Percentiles rank a stretch among this genome's conserved stretches.
Evolutionary conservation across 2,329 filamentous ascomycete species (phyloP).

Genomic region (Blastomyces gilchristii): DNA sequence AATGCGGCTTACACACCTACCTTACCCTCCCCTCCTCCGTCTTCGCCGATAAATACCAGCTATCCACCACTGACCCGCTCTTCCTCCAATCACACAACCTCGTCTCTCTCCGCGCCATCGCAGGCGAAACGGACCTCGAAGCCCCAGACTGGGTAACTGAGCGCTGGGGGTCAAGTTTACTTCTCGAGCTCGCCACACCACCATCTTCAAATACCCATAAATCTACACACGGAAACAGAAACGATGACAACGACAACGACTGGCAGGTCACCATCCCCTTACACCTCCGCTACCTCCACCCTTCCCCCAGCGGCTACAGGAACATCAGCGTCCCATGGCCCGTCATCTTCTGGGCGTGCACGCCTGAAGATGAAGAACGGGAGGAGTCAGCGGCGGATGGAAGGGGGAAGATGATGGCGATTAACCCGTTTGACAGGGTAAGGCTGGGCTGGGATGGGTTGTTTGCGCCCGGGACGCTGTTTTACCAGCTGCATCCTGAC

Average conservation of each 20-base stretch:
- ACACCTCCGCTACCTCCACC: conserved; percentile 72
- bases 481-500: conserved; percentile 64
- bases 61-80: conserved; percentile 48
- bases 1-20: conserved; percentile 67
- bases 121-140: conserved; percentile 76
- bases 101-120: conserved; percentile 54
- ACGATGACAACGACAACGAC: neutral
- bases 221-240: neutral
- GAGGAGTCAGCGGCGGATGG: conserved; percentile 12
- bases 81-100: conserved; percentile 77
- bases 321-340: conserved; percentile 63
- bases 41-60: conserved; percentile 82
- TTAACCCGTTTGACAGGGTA: conserved; percentile 76
- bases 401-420: conserved; percentile 47
- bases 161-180: conserved; percentile 67
- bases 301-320: conserved; percentile 46
- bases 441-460: conserved; percentile 77
- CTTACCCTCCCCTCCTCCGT: conserved; percentile 70
- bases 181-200: conserved; percentile 62
- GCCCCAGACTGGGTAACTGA: conserved; percentile 70
- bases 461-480: conserved; percentile 66
- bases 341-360: conserved; percentile 82
- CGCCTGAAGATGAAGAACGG: conserved; percentile 32
- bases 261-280: conserved; percentile 54
- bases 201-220: neutral